Base-by-base conservation (phyloP, 1,139 yeast genomes). In the Spathaspora sp. region DNA sequence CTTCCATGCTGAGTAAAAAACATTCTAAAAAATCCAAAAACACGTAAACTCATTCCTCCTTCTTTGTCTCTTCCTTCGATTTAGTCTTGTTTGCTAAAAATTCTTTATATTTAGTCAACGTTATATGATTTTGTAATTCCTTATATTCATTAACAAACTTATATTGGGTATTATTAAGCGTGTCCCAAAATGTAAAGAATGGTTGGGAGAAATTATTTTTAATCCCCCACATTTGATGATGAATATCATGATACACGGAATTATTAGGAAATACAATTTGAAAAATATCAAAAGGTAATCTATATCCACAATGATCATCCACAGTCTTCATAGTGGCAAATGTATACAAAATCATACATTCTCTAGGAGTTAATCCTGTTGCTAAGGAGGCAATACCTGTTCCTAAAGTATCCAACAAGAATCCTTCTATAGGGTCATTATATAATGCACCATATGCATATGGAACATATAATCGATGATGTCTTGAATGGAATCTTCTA, bases 271-370 rank as follows among this genome's bases (percentile, higher is more conserved):
- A 93, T 13, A 91, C 48, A 38, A 82, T 63, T 70, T 93, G 99
- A 74, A 93, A 87, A 29, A 91, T 82, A 64, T 93, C 99, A 64
- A 72, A 87, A 15, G 98, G 99, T 49, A 93, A 72, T 41, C 90
- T 82, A 67, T 91, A 93, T 16, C 99, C 99, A 67, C 98, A 93
- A 67, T 93, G 99, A 65, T 93, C 99, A 65, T 93, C 99, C 44
- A 93, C 97, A 1, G 99, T 93, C 68, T 93, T 93, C 78, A 93
- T 68, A 5, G 99, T 93, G 13, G 97, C 88, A 64, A 93, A 89
- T 3, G 93, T 84, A 68, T 77, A 93, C 49, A 93, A 72, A 17
- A 86, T 56, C 31, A 87, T 72, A 44, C 85, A 71, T 68, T 93
- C 98, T 49, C 97, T 81, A 43, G 90, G 86, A 2, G 88, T 69